phyloP scores from a whole-genome alignment of 176 grass and related monocot species.

The Rhynchospora tenuis region DNA sequence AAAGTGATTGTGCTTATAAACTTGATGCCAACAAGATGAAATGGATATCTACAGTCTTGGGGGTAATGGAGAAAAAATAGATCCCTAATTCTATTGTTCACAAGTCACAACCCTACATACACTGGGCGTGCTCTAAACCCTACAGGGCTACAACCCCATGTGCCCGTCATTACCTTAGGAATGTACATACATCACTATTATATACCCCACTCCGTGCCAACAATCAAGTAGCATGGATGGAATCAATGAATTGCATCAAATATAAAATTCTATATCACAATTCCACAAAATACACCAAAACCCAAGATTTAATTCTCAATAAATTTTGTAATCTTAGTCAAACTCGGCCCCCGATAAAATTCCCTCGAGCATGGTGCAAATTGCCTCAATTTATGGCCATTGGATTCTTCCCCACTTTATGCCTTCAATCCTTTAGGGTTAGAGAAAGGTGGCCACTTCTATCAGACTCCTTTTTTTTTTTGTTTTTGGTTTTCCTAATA shows the following conservation, averaged over 20 bases:
- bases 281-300: constrained; percentile 31
- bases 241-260: constrained; percentile 21
- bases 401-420: neutral
- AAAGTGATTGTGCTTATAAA: neutral
- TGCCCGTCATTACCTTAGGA: constrained; percentile 24
- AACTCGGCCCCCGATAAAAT: constrained; percentile 16
- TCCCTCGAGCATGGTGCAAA: constrained; percentile 22
- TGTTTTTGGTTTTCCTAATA: neutral
- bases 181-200: constrained; percentile 23
- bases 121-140: constrained; percentile 12
- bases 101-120: constrained; percentile 8
- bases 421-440: constrained; percentile 5
- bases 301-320: constrained; percentile 22
- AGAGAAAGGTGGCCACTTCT: neutral
- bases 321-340: constrained; percentile 23
- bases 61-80: neutral
- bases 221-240: constrained; percentile 10
- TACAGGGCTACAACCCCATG: constrained; percentile 49
- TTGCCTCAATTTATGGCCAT: constrained; percentile 8
- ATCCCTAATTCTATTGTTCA: neutral
- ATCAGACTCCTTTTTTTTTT: neutral
- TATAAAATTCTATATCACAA: constrained; percentile 32
- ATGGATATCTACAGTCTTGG: neutral
- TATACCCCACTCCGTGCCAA: constrained; percentile 14
- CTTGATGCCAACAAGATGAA: neutral